Percentiles rank a stretch among this genome's conserved stretches.
Conservation (phyloP, 1,139 yeast genomes). For the Ogataea hybrid region DNA sequence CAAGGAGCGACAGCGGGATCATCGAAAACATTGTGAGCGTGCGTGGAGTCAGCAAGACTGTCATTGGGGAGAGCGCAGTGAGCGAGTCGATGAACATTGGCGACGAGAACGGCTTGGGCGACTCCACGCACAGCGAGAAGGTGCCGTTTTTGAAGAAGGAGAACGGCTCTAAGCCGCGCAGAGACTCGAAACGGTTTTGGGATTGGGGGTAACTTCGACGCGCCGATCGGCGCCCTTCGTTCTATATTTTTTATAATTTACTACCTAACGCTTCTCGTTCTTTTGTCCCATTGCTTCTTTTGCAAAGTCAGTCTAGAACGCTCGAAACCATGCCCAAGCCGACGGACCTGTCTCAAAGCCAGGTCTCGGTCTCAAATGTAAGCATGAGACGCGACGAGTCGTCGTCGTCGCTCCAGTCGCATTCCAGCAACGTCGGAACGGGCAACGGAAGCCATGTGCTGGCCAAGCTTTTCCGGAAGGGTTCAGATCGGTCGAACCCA, state of each 20-base stretch:
- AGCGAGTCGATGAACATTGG: constrained; percentile 4
- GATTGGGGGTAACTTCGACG: constrained; percentile 17
- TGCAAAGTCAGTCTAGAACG: not conserved
- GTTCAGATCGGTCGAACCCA: constrained; percentile 6
- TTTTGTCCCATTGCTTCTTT: not conserved
- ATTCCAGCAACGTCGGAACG: constrained; percentile 6
- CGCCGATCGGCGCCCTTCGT: constrained; percentile 4
- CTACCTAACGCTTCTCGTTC: not conserved
- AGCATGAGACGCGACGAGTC: constrained; percentile 12
- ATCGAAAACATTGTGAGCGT: constrained; percentile 83
- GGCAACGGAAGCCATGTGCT: constrained; percentile 13
- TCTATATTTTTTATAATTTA: not conserved
- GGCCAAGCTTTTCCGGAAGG: constrained; percentile 15
- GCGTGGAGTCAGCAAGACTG: constrained; percentile 83
- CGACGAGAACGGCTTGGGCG: constrained; percentile 10
- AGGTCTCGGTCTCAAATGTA: not conserved
- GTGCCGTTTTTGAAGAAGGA: constrained; percentile 7
- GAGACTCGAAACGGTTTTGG: constrained; percentile 25
- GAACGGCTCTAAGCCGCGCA: constrained; percentile 8
- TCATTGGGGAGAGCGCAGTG: constrained; percentile 52
- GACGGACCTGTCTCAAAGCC: not conserved
- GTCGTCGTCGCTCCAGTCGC: constrained; percentile 16
- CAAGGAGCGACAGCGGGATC: constrained; percentile 58
- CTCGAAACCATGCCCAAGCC: not conserved
- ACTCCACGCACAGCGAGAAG: constrained; percentile 6